phyloP scores from a whole-genome alignment of 2,329 filamentous ascomycete genomes.

The Aschersonia sp. region DNA sequence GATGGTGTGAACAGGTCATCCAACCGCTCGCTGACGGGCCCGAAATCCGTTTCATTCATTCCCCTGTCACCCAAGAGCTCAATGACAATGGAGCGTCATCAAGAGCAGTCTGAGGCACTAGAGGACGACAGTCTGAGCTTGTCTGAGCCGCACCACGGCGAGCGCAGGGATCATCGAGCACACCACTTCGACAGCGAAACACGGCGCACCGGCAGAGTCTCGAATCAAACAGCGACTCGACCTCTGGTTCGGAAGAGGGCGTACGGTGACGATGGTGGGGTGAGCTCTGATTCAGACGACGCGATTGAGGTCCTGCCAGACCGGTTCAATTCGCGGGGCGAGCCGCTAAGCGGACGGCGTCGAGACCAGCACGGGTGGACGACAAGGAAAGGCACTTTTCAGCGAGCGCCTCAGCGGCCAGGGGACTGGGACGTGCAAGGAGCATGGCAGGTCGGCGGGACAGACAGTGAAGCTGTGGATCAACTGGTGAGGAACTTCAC shows the following conservation, averaged over 20 bases:
- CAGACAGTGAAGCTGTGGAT: constrained; percentile 26
- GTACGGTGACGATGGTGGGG: constrained; percentile 2
- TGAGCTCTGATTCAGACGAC: constrained; percentile 15
- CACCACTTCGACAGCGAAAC: not conserved
- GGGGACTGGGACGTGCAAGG: constrained; percentile 23
- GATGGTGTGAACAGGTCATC: constrained; percentile 13
- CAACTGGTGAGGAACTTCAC: constrained; percentile 12
- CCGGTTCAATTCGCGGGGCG: constrained; percentile 30
- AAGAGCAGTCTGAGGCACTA: constrained; percentile 15
- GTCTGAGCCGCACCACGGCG: constrained; percentile 2
- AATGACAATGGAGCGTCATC: constrained; percentile 27
- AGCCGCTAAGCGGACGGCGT: constrained; percentile 18
- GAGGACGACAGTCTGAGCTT: constrained; percentile 6
- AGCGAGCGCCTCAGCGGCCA: constrained; percentile 16
- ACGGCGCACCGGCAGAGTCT: constrained; percentile 6
- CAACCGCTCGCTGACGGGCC: constrained; percentile 1
- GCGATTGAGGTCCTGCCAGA: constrained; percentile 30
- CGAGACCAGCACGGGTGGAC: constrained; percentile 13
- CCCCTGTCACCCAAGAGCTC: constrained; percentile 35
- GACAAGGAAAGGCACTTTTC: constrained; percentile 26
- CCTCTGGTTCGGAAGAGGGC: too few species aligned
- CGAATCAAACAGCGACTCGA: constrained; percentile 1
- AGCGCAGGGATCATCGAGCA: constrained; percentile 4
- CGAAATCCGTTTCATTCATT: constrained; percentile 30
- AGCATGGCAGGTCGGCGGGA: constrained; percentile 29